These are phyloP conservation scores for Exophiala bonariae DNA, from an alignment of 2,329 filamentous ascomycete species.

Conservation along the genomic window DNA sequence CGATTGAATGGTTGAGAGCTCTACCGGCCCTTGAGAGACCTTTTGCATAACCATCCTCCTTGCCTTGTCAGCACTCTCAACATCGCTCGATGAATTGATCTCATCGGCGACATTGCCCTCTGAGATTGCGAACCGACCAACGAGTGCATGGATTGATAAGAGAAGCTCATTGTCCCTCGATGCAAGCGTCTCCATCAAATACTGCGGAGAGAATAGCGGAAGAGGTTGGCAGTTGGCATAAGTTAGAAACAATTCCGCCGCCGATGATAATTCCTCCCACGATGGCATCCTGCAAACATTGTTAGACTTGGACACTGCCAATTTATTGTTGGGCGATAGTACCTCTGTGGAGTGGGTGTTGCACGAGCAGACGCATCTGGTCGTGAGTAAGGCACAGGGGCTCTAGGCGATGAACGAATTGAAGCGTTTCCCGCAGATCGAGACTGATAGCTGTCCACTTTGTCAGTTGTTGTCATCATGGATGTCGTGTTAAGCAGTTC, in stretches of 20 bases:
- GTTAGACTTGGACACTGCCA: not conserved
- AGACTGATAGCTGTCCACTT: slow-evolving; percentile 3
- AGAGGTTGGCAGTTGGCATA: slow-evolving; percentile 38
- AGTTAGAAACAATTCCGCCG: slow-evolving; percentile 30
- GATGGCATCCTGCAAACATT: slow-evolving; percentile 10
- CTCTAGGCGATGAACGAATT: not conserved
- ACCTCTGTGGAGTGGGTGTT: not conserved
- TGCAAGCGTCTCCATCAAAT: slow-evolving; percentile 21
- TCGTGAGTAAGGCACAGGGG: too few species aligned
- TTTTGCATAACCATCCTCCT: slow-evolving; percentile 40
- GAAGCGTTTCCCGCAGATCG: not conserved
- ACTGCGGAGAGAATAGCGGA: slow-evolving; percentile 29
- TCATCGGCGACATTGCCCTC: not conserved
- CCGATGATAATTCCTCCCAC: slow-evolving; percentile 5
- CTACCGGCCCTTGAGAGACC: slow-evolving; percentile 39
- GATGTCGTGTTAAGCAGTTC: too few species aligned
- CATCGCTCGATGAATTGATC: not conserved
- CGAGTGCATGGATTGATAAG: slow-evolving; percentile 32
- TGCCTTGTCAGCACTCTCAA: slow-evolving; percentile 11
- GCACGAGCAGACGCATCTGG: too few species aligned
- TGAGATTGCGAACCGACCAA: slow-evolving; percentile 30
- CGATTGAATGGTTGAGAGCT: slow-evolving; percentile 45
- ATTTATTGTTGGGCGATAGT: not conserved
- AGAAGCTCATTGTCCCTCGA: slow-evolving; percentile 28
- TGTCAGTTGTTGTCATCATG: not conserved